Evolutionary conservation across 78 protist genomes (phyloP), one percentile per base, ranked within the genome.

Genomic region (Emiliania huxleyi): DNA sequence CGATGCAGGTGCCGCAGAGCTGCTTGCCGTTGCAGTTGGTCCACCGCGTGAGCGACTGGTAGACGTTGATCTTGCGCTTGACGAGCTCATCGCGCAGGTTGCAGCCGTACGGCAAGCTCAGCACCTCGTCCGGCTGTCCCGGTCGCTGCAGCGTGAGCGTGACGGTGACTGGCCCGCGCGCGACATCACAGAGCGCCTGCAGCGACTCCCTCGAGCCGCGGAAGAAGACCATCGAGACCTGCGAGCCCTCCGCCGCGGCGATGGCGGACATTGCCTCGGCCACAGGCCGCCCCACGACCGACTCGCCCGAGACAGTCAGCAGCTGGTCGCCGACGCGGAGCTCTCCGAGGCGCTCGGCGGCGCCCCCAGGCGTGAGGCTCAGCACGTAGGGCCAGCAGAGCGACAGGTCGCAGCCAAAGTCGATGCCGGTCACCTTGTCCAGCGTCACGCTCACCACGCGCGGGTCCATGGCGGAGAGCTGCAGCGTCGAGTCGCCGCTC

Each of bases 1-100:
- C 89, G 38, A 81, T 81, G 89, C 89, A 81, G n/a, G 89, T 44
- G 25, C 89, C 89, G 55, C 89, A 81, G 29, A 81, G 89, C 89
- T 81, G 89, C 42, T 81, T 42, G 37, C 89, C 89, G 56, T 43
- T 44, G 56, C 89, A 81, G 23, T 81, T 81, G 42, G 89, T 81
- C 89, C 89, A 81, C 5, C 89, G 49, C 56, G 89, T 81, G 55
- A 81, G 0, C 15, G 89, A 81, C n/a, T 44, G 89, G 38, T 81
- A 81, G 19, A 40, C 48, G 23, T 81, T 81, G 19, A 81, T 44
- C 55, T 44, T 44, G 37, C 89, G 89, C 38, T n/a, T 35, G 35
- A 29, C 22, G 21, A 81, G 89, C 89, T 81, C 89, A 38, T 81
- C 89, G 0, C 89, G 89, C 2, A 81, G 89, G 38, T 81, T 81